phyloP scores from a whole-genome alignment of 768 basidiomycete genomes.

The Fomitopsis pulvina region DNA sequence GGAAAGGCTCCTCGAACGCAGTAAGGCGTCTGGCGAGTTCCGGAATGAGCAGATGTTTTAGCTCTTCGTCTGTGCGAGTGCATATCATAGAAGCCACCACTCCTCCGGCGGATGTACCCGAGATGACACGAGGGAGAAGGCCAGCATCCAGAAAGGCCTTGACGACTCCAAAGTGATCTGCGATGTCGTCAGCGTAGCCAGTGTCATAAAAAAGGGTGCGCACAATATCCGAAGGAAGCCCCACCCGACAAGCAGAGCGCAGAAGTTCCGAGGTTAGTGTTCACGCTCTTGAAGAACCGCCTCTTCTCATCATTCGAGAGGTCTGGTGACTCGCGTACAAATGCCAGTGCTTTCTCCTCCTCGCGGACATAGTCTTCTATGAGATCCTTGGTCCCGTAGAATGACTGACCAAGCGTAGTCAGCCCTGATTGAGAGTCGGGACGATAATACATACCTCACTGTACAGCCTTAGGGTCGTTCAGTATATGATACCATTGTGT shows the following conservation, averaged over 20 bases:
- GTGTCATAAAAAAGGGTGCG: constrained; percentile 22
- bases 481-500: neutral
- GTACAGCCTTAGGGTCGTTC: constrained; percentile 54
- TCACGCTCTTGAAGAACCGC: constrained; percentile 84
- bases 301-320: constrained; percentile 84
- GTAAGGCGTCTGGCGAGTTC: constrained; percentile 79
- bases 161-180: constrained; percentile 87
- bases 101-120: constrained; percentile 92
- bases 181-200: neutral
- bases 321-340: constrained; percentile 65
- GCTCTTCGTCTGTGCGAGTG: constrained; percentile 84
- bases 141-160: constrained; percentile 86
- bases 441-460: constrained; percentile 67
- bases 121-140: constrained; percentile 85
- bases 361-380: constrained; percentile 87
- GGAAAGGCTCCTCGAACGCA: constrained; percentile 73
- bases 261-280: constrained; percentile 84
- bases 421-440: neutral
- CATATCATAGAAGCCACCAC: constrained; percentile 71
- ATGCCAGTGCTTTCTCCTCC: constrained; percentile 68
- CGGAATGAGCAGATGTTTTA: constrained; percentile 71
- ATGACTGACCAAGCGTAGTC: constrained; percentile 50
- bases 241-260: constrained; percentile 96
- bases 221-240: constrained; percentile 91
- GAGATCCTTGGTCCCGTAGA: constrained; percentile 82